These are phyloP conservation scores for Microstegium vimineum DNA, from an alignment of 176 grass and related monocot genomes.

Conservation along the genomic window DNA sequence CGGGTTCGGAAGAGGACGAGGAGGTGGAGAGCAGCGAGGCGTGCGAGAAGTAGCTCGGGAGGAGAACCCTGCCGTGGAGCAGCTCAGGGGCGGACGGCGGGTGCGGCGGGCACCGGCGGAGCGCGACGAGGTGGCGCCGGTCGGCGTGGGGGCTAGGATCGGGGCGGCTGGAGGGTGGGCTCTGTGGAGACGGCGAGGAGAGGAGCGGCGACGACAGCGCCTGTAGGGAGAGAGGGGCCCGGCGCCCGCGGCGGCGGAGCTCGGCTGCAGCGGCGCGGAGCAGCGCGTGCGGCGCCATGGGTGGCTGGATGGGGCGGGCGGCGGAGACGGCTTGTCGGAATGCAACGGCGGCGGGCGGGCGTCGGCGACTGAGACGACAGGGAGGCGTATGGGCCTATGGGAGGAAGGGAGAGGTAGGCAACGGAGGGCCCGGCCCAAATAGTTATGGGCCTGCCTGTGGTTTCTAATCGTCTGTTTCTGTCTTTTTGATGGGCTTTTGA, in stretches of 20 bases:
- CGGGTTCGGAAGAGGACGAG: not conserved
- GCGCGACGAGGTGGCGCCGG: constrained; percentile 12
- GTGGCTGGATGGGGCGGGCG: not conserved
- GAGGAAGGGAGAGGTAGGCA: no score
- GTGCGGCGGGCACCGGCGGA: not conserved
- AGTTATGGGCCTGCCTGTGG: no score
- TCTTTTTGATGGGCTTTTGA: no score
- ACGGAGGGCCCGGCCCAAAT: no score
- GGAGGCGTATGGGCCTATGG: not conserved
- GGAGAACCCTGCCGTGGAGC: not conserved
- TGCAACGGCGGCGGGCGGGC: not conserved
- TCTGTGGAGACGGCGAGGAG: not conserved
- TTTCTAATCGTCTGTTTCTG: no score
- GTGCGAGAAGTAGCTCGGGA: not conserved
- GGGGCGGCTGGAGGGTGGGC: not conserved
- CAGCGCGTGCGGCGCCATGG: constrained; percentile 36
- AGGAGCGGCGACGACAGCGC: not conserved
- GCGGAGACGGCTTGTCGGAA: not conserved
- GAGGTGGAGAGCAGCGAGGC: constrained; percentile 7
- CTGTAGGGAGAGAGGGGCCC: not conserved
- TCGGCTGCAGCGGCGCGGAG: constrained; percentile 42
- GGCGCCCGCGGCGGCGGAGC: constrained; percentile 14
- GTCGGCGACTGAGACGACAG: not conserved
- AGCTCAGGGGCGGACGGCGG: not conserved
- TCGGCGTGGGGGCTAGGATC: not conserved